Evolutionary conservation across 2,329 filamentous ascomycete species (phyloP), one percentile per base, ranked within the genome.

Genomic region (Sphaerulina vaccinii): DNA sequence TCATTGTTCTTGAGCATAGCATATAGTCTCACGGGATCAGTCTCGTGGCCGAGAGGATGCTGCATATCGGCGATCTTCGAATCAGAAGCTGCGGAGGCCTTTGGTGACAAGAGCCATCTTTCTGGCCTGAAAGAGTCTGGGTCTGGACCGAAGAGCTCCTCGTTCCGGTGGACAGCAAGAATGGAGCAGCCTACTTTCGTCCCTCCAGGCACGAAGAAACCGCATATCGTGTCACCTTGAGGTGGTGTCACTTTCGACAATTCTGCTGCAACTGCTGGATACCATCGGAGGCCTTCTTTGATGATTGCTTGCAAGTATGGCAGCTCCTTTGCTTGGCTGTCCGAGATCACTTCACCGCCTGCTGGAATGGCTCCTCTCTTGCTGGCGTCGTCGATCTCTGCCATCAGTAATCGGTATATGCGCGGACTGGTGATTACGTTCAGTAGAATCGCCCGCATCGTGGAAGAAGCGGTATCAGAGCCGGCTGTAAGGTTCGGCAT

Each of bases 401-500:
- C 63, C 67, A 76, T 71, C 48, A 80, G 68, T 40, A 67, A 71
- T 5, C 68, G 63, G 54, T 78, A 76, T 6, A 72, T 69, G 10
- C 45, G 16, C 4, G 57, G 59, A 18, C 37, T 51, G 6, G 53
- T 44, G 8, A 60, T 54, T 13, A 62, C 46, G 32, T 55, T 38
- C 8, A 52, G 42, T 16, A 58, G 27, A 10, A 51, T 47, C 1
- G 51, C 54, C 21, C 56, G 44, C 33, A 79, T 73, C 3, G 72
- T 68, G 1, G 76, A 77, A 1, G 74, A 75, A 0, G 76, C 78
- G 9, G 76, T 79, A 50, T 79, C 77, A 3, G 75, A 74, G 11
- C 76, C 76, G 0, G 77, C 77, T 11, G 39, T 38, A 13, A 48
- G 24, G 13, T 47, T 32, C n/a, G 49, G 15, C 5, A 55, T 33